Percentiles rank a stretch among this genome's conserved stretches.
These are phyloP conservation scores for Starmerella potacharoeniae DNA, from an alignment of 805 yeast genomes.

Conservation along the genomic window DNA sequence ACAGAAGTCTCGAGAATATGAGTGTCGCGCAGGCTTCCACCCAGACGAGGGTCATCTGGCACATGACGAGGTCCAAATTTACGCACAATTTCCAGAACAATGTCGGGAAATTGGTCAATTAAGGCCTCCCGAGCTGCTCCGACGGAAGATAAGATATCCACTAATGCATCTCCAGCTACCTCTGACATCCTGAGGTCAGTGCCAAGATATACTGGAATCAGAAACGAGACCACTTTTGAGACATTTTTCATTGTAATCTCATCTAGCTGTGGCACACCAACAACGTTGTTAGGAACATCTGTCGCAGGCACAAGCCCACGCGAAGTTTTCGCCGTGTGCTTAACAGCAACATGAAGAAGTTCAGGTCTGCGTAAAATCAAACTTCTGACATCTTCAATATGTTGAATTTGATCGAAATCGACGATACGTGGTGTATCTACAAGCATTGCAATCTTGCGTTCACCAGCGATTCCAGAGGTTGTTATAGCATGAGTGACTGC, in stretches of 20 bases:
- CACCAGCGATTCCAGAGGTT: background rate
- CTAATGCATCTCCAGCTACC: background rate
- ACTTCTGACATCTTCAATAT: background rate
- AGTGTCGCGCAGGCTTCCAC: background rate
- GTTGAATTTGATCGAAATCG: background rate
- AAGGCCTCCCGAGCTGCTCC: background rate
- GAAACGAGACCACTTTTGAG: background rate
- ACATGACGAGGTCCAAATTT: background rate
- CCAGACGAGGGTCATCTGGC: background rate
- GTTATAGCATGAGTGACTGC: background rate
- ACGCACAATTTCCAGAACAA: background rate
- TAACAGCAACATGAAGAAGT: background rate
- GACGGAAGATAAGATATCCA: background rate
- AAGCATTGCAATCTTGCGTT: background rate
- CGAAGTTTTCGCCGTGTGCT: background rate
- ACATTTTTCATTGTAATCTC: background rate
- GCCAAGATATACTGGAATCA: background rate
- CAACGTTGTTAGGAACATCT: background rate
- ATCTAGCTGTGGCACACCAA: background rate
- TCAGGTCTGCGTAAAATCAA: background rate
- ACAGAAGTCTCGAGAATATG: background rate
- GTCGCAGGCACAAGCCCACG: background rate
- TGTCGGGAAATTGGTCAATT: background rate
- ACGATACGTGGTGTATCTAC: background rate
- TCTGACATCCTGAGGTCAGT: background rate